These are phyloP conservation scores for Cladosporium oxysporum DNA, from an alignment of 2,329 filamentous ascomycete species.

Conservation along the genomic window DNA sequence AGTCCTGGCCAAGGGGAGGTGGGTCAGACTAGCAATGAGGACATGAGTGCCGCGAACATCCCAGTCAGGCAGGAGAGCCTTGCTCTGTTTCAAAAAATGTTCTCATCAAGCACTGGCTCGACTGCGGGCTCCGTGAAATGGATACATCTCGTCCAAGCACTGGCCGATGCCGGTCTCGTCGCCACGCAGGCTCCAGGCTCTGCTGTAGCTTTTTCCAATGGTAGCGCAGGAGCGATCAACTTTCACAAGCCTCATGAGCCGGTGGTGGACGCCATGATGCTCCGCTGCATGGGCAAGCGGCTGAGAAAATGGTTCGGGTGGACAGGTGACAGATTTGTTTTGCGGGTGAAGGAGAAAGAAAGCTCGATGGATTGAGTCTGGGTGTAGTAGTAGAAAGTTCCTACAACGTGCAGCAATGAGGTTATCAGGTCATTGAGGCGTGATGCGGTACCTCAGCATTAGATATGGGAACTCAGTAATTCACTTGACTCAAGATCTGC, in stretches of 20 bases:
- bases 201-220: background rate
- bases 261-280: background rate
- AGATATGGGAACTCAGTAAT: too few relatives aligned
- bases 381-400: too few relatives aligned
- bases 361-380: too few relatives aligned
- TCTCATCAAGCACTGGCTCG: background rate
- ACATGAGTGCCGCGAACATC: background rate
- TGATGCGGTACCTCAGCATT: too few relatives aligned
- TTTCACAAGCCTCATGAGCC: background rate
- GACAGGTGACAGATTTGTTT: background rate
- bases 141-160: background rate
- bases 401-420: too few relatives aligned
- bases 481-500: too few relatives aligned
- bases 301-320: background rate
- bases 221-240: background rate
- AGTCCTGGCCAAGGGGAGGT: background rate
- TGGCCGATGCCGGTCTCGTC: background rate
- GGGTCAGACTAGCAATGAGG: background rate
- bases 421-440: too few relatives aligned
- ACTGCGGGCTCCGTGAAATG: background rate
- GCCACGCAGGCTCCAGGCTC: background rate
- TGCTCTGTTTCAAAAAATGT: background rate
- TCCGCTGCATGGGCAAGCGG: background rate
- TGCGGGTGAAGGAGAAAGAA: background rate
- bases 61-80: background rate